Evolutionary conservation across 495 filamentous ascomycete genomes (phyloP).

Genomic region (Chaetomium fimeti): DNA sequence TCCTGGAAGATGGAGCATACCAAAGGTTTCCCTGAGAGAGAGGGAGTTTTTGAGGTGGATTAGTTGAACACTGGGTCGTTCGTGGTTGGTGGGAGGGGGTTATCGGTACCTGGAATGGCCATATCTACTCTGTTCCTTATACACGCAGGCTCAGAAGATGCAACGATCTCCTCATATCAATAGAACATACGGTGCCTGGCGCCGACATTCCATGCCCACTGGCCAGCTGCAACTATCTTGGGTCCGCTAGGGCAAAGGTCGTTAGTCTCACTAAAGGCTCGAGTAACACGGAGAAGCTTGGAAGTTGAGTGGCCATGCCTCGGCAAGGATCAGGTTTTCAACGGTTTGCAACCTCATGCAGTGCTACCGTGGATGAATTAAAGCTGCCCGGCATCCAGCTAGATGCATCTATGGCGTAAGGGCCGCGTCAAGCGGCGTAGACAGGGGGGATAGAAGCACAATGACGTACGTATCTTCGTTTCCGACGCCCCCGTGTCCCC

Average conservation of each 20-base stretch:
- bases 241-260: too few species aligned
- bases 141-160: background rate
- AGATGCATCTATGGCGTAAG: background rate
- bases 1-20: too few species aligned
- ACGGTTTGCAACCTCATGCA: background rate
- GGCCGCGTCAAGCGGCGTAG: too few species aligned
- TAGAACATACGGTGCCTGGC: background rate
- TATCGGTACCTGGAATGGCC: background rate
- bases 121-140: background rate
- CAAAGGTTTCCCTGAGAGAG: background rate
- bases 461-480: too few species aligned
- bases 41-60: background rate
- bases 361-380: too few species aligned
- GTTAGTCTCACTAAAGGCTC: background rate
- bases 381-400: too few species aligned
- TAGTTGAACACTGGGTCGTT: background rate
- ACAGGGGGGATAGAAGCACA: too few species aligned
- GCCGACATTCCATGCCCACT: background rate
- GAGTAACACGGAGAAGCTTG: background rate
- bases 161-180: background rate
- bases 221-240: too few species aligned
- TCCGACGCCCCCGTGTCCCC: too few species aligned
- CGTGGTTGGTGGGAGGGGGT: background rate
- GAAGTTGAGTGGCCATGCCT: background rate
- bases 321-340: background rate